Evolutionary conservation across 1,284 basidiomycete genomes (phyloP).

Genomic region (Irpex sp.): DNA sequence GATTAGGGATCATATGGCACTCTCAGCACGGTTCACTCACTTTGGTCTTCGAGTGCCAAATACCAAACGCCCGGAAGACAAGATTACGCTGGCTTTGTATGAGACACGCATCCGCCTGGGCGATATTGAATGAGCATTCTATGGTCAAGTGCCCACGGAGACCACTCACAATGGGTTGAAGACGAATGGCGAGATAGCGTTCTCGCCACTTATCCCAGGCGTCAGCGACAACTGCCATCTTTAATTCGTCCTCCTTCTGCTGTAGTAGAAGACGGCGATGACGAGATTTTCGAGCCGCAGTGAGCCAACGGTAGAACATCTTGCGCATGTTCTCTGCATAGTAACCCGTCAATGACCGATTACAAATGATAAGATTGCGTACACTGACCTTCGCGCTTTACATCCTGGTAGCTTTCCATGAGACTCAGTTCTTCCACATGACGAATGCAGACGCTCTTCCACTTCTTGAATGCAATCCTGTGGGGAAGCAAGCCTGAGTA

Average conservation of each 20-base stretch:
- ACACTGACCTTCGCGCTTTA: slow-evolving; percentile 66
- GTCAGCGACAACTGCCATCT: slow-evolving; percentile 40
- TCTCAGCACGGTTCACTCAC: slow-evolving; percentile 33
- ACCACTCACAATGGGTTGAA: slow-evolving; percentile 58
- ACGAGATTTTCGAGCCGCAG: slow-evolving; percentile 50
- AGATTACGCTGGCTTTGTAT: slow-evolving; percentile 55
- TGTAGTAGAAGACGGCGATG: slow-evolving; percentile 55
- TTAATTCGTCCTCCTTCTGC: slow-evolving; percentile 61
- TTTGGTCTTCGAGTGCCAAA: slow-evolving; percentile 72
- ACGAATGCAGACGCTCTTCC: slow-evolving; percentile 57
- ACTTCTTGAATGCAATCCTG: slow-evolving; percentile 60
- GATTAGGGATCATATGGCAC: slow-evolving; percentile 12
- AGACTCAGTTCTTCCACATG: slow-evolving; percentile 69
- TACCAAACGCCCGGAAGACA: slow-evolving; percentile 60
- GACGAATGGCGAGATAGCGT: slow-evolving; percentile 54
- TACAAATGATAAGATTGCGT: background rate
- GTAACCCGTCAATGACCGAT: background rate
- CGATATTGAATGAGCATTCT: slow-evolving; percentile 9
- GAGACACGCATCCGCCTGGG: slow-evolving; percentile 58
- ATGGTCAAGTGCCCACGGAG: background rate
- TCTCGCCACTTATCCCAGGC: slow-evolving; percentile 80
- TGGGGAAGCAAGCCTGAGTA: background rate
- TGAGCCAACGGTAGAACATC: slow-evolving; percentile 69
- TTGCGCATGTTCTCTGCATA: slow-evolving; percentile 59
- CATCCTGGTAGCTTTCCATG: slow-evolving; percentile 76